Base-by-base conservation (phyloP, 305 asterid genomes). In the Fraxinus latifolia region DNA sequence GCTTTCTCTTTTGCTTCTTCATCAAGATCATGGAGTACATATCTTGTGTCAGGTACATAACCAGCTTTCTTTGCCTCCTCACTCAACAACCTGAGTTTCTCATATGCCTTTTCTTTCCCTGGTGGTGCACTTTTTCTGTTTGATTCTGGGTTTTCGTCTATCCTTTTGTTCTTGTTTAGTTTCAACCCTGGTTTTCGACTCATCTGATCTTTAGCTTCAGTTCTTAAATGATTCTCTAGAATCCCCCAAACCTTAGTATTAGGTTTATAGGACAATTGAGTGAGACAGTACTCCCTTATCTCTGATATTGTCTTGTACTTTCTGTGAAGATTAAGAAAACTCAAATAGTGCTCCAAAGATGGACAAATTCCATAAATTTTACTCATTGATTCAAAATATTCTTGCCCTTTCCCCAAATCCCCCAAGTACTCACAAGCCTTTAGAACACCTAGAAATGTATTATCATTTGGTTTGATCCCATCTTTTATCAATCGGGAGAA, bases 1-100 rank as follows among this genome's bases (percentile, higher is more conserved):
- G 89, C 90, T 58, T 55, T 86, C 83, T 90, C 97, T 77, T 91
- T 92, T 12, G 89, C 91, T 81, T 91, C 88, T 39, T 83, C 82
- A 2, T 88, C 92, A 73, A 86, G 77, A 65, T 89, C 93, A 31
- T 87, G 90, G 33, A 82, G 85, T 5, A 88, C 93, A 4, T 81
- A 82, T 80, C 92, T 86, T 25, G 87, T 89, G 80, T 93, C 93
- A 1, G 96, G 90, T 25, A 85, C 85, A 72, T 93, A 91, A 0
- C 96, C 95, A 33, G 92, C 88, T 83, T 83, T 75, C 78, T 67
- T 86, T 4, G 15, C 91, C 81, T 84, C 83, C 65, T 84, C 3
- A 53, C 85, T 58, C 85, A 86, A 77, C 44, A 74, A 76, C 70
- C 86, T 80, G 76, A 93, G 87, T 82, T 87, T 89, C 80, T 86